Evolutionary conservation across 306 rosid genomes (phyloP), one percentile per base, ranked within the genome.

Genomic region (Herpetospermum pedunculosum): DNA sequence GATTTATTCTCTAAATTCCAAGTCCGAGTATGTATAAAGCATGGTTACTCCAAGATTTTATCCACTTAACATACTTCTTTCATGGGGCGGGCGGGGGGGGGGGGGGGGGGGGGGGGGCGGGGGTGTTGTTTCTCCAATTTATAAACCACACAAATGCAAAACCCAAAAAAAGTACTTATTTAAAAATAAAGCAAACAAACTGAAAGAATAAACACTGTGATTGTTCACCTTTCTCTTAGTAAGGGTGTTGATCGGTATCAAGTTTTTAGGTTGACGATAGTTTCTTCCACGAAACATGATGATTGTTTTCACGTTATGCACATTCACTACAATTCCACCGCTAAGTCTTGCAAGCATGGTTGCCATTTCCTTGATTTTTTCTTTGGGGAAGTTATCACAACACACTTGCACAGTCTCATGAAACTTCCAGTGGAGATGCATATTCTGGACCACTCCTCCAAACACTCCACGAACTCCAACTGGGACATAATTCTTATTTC

Each of bases 381-480:
- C 99, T 86, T 88, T 94, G 75, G 99, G 92, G 78, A 94, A 94
- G 83, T 94, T 94, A 84, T 94, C 99, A 78, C 99, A 94, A 41
- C 97, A 94, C 75, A 94, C 97, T 88, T 94, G 99, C 65, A 94
- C 95, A 11, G 99, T 94, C 87, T 94, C 95, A 1, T 94, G 99
- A 86, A 94, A 94, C 81, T 94, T 94, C 99, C 99, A 94, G 73
- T 94, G 95, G 49, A 94, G 87, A 87, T 91, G 99, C 99, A 94
- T 90, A 85, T 94, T 94, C 81, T 94, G 99, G 70, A 94, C 99
- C 50, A 94, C 99, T 54, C 99, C 99, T 77, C 99, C 99, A 73
- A 94, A 94, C 44, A 94, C 99, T 80, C 99, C 99, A 79, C 97
- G 96, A 35, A 94, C 99, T 78, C 99, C 99, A 73, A 94, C 97